These are phyloP conservation scores for Chlorella ohadii DNA, from an alignment of 139 green algal genomes.

Conservation along the genomic window DNA sequence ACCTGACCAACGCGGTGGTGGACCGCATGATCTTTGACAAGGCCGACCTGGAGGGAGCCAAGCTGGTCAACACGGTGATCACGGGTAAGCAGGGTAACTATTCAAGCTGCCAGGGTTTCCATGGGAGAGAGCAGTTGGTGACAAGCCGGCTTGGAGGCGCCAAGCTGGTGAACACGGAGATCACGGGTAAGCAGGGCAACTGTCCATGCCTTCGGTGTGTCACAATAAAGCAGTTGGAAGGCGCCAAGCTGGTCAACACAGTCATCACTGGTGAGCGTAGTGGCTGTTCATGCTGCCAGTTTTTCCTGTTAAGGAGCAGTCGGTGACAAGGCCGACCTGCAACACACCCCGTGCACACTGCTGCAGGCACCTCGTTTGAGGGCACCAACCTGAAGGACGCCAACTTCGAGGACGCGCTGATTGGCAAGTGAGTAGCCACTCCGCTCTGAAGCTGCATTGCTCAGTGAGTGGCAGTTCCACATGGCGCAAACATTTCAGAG, in stretches of 20 bases:
- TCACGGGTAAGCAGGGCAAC: conserved; percentile 40
- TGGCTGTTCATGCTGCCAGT: too few relatives aligned
- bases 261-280: conserved; percentile 51
- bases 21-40: conserved; percentile 89
- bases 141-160: conserved; percentile 68
- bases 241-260: conserved; percentile 73
- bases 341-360: neutral
- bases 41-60: conserved; percentile 73
- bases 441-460: too few relatives aligned
- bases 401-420: conserved; percentile 94
- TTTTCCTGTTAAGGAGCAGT: too few relatives aligned
- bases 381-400: conserved; percentile 81
- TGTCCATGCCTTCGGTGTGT: too few relatives aligned
- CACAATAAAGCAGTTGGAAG: too few relatives aligned
- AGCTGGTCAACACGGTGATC: conserved; percentile 76
- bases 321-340: too few relatives aligned
- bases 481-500: too few relatives aligned
- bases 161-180: conserved; percentile 77
- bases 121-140: too few relatives aligned
- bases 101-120: neutral
- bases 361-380: conserved; percentile 78
- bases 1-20: conserved; percentile 94
- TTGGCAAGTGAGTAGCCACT: conserved; percentile 59
- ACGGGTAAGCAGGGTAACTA: conserved; percentile 26
- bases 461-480: too few relatives aligned